Base-by-base conservation (phyloP, 352 stramenopile genomes). In the Globisporangium nagaii region DNA sequence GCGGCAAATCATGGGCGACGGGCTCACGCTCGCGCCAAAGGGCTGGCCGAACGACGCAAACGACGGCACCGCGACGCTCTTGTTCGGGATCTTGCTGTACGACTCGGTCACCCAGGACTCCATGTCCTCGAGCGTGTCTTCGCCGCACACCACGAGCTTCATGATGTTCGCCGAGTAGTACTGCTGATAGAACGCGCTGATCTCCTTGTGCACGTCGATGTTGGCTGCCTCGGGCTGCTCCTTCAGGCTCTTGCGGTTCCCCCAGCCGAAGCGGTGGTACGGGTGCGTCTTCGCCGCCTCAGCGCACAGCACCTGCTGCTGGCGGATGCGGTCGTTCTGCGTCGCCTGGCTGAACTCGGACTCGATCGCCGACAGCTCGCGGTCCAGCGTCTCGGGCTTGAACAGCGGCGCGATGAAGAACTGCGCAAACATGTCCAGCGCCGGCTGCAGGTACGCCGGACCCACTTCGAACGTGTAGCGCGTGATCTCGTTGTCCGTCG, bases 391-490 rank as follows among this genome's bases (percentile, higher is more conserved):
- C 28, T 93, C 82, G 10, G 74, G 63, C 51, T 86, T 89, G 34
- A 97, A 72, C 45, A 97, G 61, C 19, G 93, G 93, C 20, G 70
- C 75, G 48, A 97, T 89, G 73, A 98, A 98, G 58, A 97, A 98
- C 54, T 98, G 88, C 19, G 91, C 88, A 70, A 98, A 98, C 67
- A 95, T 97, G 53, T 96, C 86, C 9, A 97, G 64, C n/a, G 85
- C 84, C 15, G 70, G 54, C 55, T 78, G 54, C 46, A 95, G 45
- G 45, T 87, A 58, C 4, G 65, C 66, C 4, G 80, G 79, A 7
- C 79, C 68, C 25, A 97, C 84, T 47, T 97, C 88, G 68, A 98
- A 98, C 49, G 96, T 93, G 68, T 97, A 98, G 48, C 87, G 88
- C 28, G 93, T 98, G 36, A 86, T 53, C 60, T 98, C 91, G 48